A percentile compares a stretch with the other conserved stretches of the same genome.
These are phyloP conservation scores for Laguncularia racemosa DNA, from an alignment of 345 rosid species.

Conservation along the genomic window DNA sequence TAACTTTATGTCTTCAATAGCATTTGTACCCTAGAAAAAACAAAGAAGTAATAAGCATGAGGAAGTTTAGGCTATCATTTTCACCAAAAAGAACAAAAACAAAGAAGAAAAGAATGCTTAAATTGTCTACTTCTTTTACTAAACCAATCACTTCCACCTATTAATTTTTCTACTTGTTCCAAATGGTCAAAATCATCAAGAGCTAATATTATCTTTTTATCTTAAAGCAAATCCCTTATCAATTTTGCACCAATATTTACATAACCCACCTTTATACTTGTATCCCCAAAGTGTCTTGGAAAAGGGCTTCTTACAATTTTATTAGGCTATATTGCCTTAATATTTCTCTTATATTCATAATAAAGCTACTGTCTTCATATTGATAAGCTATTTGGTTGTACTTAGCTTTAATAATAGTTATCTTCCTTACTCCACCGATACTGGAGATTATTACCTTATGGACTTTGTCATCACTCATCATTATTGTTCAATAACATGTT, in stretches of 20 bases:
- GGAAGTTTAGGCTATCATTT: not conserved
- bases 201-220: conserved; percentile 9
- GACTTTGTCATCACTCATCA: not conserved
- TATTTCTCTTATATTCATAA: conserved; percentile 24
- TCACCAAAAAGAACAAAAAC: too few relatives aligned
- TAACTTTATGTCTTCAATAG: conserved; percentile 14
- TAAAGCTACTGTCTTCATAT: conserved; percentile 26
- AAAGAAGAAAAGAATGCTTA: not conserved
- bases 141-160: conserved; percentile 11
- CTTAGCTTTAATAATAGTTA: conserved; percentile 17
- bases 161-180: conserved; percentile 4
- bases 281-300: conserved; percentile 2
- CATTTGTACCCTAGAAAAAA: conserved; percentile 14
- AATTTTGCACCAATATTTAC: not conserved
- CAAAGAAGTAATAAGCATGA: not conserved
- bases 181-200: conserved; percentile 17
- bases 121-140: conserved; percentile 4
- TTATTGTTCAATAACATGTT: not conserved
- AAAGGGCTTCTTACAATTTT: conserved; percentile 7
- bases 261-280: not conserved
- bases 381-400: conserved; percentile 5
- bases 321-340: conserved; percentile 5
- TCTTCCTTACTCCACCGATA: conserved; percentile 3
- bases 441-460: conserved; percentile 2
- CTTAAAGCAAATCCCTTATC: not conserved